Evolutionary conservation across 2,329 filamentous ascomycete genomes (phyloP).

Genomic region (Aciculosporium take): DNA sequence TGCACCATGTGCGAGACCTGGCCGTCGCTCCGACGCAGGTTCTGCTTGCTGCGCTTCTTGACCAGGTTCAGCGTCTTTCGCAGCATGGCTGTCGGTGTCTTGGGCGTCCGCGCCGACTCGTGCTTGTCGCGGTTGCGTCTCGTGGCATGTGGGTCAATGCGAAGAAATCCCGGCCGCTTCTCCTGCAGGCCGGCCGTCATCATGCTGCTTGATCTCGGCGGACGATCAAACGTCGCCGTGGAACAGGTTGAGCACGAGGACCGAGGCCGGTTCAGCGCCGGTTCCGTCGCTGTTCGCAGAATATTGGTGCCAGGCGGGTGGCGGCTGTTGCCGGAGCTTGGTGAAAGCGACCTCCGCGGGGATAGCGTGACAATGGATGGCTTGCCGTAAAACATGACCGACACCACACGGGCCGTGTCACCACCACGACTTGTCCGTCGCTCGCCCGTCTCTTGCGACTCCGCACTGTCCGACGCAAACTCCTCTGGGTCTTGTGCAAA

Average conservation of each 20-base stretch:
- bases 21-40: conserved; percentile 25
- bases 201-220: conserved; percentile 31
- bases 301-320: conserved; percentile 13
- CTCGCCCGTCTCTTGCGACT: conserved; percentile 12
- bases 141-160: conserved; percentile 40
- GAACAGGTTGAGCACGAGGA: conserved; percentile 21
- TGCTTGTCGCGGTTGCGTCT: conserved; percentile 17
- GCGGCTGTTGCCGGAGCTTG: conserved; percentile 19
- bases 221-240: conserved; percentile 18
- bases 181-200: conserved; percentile 21
- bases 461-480: conserved; percentile 30
- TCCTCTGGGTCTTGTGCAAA: conserved; percentile 28
- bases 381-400: conserved; percentile 45
- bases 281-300: conserved; percentile 19
- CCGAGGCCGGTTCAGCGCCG: conserved; percentile 16
- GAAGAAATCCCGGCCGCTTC: conserved; percentile 33
- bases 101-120: conserved; percentile 22
- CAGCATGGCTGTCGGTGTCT: conserved; percentile 33
- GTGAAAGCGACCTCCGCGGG: conserved; percentile 27
- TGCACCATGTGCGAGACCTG: conserved; percentile 20
- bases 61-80: conserved; percentile 40
- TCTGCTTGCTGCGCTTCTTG: conserved; percentile 39
- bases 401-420: conserved; percentile 43
- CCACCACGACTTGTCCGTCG: conserved; percentile 35
- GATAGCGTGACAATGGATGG: conserved; percentile 41